Conservation (phyloP, 306 rosid genomes). For the Vicia faba region DNA sequence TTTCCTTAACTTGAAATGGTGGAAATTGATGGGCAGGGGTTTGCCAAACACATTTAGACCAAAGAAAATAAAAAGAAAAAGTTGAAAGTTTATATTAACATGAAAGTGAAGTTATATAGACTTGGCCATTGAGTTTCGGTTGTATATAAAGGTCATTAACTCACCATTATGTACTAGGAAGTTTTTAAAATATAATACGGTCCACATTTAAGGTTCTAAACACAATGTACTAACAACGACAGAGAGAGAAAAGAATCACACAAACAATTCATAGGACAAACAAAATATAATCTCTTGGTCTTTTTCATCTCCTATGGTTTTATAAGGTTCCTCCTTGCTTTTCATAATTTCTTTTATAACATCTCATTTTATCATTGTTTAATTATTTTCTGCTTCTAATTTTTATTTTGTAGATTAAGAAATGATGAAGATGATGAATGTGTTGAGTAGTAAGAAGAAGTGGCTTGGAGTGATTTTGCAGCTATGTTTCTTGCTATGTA, state of each 20-base stretch:
- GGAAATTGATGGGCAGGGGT: constrained; percentile 33
- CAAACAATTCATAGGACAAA: background rate
- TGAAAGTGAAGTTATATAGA: constrained; percentile 33
- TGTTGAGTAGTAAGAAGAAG: constrained; percentile 20
- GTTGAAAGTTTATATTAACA: constrained; percentile 25
- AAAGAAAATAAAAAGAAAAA: background rate
- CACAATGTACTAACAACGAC: constrained; percentile 11
- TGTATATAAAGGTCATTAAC: constrained; percentile 40
- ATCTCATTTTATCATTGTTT: background rate
- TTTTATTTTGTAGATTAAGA: constrained; percentile 13
- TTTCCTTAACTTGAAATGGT: constrained; percentile 38
- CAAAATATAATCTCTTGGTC: background rate
- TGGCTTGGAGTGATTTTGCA: constrained; percentile 44
- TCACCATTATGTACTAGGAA: constrained; percentile 33
- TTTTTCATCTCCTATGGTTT: constrained; percentile 33
- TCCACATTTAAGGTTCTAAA: constrained; percentile 20
- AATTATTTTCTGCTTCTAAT: background rate
- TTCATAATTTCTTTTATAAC: background rate
- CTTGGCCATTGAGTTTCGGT: constrained; percentile 21
- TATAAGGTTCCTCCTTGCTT: constrained; percentile 28
- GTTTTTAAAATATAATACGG: constrained; percentile 32
- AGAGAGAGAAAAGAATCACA: background rate
- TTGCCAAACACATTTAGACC: constrained; percentile 30
- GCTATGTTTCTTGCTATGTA: constrained; percentile 40
- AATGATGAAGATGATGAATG: constrained; percentile 45